These are phyloP conservation scores for Cymbopogon citratus DNA, from an alignment of 176 grass and related monocot genomes.

Conservation along the genomic window DNA sequence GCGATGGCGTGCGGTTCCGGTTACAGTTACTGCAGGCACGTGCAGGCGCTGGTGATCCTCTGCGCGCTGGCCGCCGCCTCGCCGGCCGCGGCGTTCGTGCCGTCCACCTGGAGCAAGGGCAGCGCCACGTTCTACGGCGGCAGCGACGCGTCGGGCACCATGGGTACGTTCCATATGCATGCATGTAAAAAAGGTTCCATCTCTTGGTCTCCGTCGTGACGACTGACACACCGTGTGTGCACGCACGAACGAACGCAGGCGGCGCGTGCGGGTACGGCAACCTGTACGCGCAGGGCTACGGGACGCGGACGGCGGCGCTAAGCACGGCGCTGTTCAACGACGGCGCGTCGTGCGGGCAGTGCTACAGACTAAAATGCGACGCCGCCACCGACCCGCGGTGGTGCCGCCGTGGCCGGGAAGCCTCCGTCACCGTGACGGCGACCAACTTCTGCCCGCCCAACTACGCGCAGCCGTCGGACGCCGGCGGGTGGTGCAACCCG, in stretches of 20 bases:
- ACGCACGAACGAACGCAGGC: not conserved
- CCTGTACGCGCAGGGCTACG: conserved; percentile 20
- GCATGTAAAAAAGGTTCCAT: too few species aligned
- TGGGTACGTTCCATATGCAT: not conserved
- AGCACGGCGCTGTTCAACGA: conserved; percentile 11
- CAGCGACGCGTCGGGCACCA: conserved; percentile 20
- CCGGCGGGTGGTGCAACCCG: conserved; percentile 40
- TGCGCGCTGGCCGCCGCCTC: not conserved
- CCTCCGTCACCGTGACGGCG: conserved; percentile 26
- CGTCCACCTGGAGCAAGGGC: conserved; percentile 10
- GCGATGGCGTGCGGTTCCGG: not conserved
- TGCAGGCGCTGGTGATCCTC: not conserved
- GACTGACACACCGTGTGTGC: not conserved
- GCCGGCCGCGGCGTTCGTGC: not conserved
- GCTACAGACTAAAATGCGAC: conserved; percentile 11
- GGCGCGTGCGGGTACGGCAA: conserved; percentile 21
- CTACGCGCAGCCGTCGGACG: not conserved
- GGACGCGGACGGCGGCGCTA: conserved; percentile 13
- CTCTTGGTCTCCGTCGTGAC: not conserved
- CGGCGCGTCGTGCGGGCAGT: conserved; percentile 21
- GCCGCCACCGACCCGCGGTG: not conserved
- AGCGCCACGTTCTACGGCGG: conserved; percentile 24
- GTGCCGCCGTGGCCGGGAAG: not conserved
- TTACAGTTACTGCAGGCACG: not conserved
- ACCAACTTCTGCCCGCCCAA: conserved; percentile 54